Conservation (phyloP, 1,139 yeast genomes). For the Taphrina pruni region DNA sequence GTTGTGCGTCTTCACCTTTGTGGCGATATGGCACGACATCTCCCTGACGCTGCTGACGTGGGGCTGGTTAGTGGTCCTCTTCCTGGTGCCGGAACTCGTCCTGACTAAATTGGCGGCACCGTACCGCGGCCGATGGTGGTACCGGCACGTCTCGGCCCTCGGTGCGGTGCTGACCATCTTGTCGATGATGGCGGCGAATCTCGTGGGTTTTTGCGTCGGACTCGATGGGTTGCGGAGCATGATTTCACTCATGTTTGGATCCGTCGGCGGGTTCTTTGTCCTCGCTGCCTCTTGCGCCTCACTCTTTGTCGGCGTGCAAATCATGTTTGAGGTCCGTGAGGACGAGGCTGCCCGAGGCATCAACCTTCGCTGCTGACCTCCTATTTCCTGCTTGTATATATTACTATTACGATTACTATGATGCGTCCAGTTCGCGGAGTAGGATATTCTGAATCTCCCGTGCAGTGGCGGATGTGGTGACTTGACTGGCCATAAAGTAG, state of each 20-base stretch:
- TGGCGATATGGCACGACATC: constrained; percentile 98
- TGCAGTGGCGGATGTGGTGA: constrained; percentile 19
- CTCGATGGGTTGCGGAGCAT: constrained; percentile 77
- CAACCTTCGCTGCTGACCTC: constrained; percentile 24
- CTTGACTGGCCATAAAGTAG: constrained; percentile 40
- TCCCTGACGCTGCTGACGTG: constrained; percentile 82
- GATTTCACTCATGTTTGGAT: constrained; percentile 71
- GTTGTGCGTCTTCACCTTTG: constrained; percentile 90
- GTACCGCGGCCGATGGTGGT: constrained; percentile 58
- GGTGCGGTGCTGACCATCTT: constrained; percentile 92
- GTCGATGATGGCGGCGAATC: constrained; percentile 98
- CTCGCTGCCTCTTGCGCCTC: constrained; percentile 68
- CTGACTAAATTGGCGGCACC: constrained; percentile 59
- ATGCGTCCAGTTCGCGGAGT: neutral
- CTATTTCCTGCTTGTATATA: too few relatives aligned
- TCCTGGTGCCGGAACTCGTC: constrained; percentile 82
- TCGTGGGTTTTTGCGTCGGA: constrained; percentile 93
- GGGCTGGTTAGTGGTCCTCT: constrained; percentile 94
- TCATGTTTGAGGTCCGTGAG: constrained; percentile 93
- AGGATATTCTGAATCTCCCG: constrained; percentile 7
- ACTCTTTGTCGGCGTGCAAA: constrained; percentile 82
- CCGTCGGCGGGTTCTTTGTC: constrained; percentile 68
- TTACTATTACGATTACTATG: neutral
- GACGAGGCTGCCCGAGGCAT: constrained; percentile 56
- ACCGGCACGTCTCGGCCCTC: constrained; percentile 76